Evolutionary conservation across 1,284 basidiomycete species (phyloP), one percentile per base, ranked within the genome.

Genomic region (Somion occarium): DNA sequence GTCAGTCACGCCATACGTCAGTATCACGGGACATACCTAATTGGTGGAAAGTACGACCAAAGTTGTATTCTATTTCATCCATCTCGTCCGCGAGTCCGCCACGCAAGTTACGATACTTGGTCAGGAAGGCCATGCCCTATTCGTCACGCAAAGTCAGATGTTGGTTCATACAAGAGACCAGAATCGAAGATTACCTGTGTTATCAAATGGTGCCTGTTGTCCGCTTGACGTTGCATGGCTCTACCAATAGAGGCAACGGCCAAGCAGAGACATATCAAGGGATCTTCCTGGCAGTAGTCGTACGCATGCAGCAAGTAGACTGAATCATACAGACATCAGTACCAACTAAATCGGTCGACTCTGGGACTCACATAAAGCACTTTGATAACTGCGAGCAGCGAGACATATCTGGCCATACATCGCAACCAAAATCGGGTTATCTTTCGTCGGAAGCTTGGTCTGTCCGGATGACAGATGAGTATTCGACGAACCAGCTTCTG

Each of bases 351-450:
- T 44, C 9, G 44, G 46, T 25, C 5, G 57, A 38, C 23, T 18
- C 30, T 38, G n/a, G 3, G 2, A 75, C 91, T 63, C 58, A 96
- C 94, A 93, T 43, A 97, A 82, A 1, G 93, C 91, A 51, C 88
- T 88, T 62, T 97, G 92, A 64, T 89, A 95, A 59, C 91, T 94
- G 69, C 85, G 89, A 2, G 90, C 86, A 2, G 83, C 82, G 5
- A 93, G 78, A 64, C 93, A 87, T 55, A 95, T 80, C 64, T 91
- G 89, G 0, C 91, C 93, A 64, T 98, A 97, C n/a, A 93, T 73
- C 1, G 87, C 74, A 27, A 91, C 79, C 49, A 84, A 75, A 20
- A 88, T 69, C 0, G 94, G 90, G 55, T 89, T 93, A 26, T 78
- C 69, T 63, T 84, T 87, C 5, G 76, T 89, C 0, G 91, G 91